phyloP scores from a whole-genome alignment of 2,329 filamentous ascomycete genomes.

The Verticillium klebahnii region DNA sequence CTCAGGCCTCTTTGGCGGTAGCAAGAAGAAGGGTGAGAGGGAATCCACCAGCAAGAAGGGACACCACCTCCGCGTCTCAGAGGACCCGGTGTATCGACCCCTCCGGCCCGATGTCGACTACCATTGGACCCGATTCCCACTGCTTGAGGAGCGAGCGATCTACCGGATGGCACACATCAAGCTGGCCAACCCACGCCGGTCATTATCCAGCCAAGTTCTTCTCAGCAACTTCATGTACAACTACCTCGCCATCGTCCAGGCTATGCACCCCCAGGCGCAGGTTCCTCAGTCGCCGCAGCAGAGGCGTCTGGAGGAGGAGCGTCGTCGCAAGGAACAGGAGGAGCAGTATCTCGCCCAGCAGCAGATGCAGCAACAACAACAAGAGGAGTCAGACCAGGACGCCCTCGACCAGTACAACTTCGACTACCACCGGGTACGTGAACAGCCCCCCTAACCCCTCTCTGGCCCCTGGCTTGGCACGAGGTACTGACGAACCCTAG shows the following conservation, averaged over 20 bases:
- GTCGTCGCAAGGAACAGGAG: constrained; percentile 44
- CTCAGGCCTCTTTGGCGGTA: constrained; percentile 84
- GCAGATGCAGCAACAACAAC: constrained; percentile 28
- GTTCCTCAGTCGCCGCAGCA: constrained; percentile 80
- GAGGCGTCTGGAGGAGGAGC: constrained; percentile 54
- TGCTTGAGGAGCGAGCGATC: constrained; percentile 92
- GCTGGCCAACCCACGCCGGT: constrained; percentile 90
- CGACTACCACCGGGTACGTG: constrained; percentile 49
- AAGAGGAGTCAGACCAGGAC: constrained; percentile 36
- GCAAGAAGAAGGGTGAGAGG: constrained; percentile 80
- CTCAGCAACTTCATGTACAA: constrained; percentile 99
- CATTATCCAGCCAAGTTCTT: constrained; percentile 88
- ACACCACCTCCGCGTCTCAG: constrained; percentile 70
- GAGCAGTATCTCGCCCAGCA: constrained; percentile 44
- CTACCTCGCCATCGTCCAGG: constrained; percentile 96
- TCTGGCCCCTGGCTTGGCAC: too few relatives aligned
- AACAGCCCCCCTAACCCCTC: background rate
- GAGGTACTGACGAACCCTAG: constrained; percentile 21
- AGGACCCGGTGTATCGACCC: constrained; percentile 67
- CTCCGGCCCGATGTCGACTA: constrained; percentile 88
- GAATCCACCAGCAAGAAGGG: constrained; percentile 71
- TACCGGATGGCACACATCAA: constrained; percentile 99
- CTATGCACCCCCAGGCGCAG: constrained; percentile 95
- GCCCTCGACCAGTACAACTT: constrained; percentile 46
- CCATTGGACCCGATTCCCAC: constrained; percentile 91